Evolutionary conservation across 1,284 basidiomycete species (phyloP), one percentile per base, ranked within the genome.

Genomic region (Coniferiporia sulphurascens): DNA sequence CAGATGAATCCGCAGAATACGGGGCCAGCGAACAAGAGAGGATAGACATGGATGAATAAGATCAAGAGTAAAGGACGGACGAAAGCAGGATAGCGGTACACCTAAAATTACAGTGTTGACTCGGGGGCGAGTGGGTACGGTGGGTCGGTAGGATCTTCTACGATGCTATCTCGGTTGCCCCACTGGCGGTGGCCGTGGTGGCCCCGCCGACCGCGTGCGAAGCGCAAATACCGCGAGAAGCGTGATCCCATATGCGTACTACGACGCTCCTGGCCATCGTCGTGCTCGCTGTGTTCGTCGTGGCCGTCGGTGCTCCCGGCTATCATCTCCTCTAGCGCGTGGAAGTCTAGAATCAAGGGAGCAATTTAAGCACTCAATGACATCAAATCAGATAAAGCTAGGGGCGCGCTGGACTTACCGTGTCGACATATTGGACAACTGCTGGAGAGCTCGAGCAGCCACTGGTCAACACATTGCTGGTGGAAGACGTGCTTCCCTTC

Each of bases 391-490:
- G 27, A 27, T 27, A 27, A 5, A 5, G 27, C 5, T 27, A 27
- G 15, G 50, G 17, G 35, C 35, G 9, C 21, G 15, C 17, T 43
- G 15, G 4, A 69, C 81, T 62, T 65, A 91, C 91, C 91, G 73
- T 94, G 88, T 65, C 94, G 82, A 71, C 94, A 97, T 46, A 97
- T 81, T 1, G 94, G 94, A 72, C 94, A 97, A 52, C 89, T 89
- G 62, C 86, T 87, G 0, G 92, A 93, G n/a, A 95, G 80, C 65
- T 93, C 86, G 44, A 96, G 78, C 49, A 97, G 75, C 93, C 93
- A 93, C 41, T 86, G 89, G 68, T 93, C 90, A 44, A 91, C 89
- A 68, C 89, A 92, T 56, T 76, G 73, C 67, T 89, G 85, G 69
- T 97, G 94, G 76, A 95, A 97, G 56, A 84, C 80, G 70, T 97